phyloP scores from a whole-genome alignment of 345 rosid genomes.

The Salix viminalis region DNA sequence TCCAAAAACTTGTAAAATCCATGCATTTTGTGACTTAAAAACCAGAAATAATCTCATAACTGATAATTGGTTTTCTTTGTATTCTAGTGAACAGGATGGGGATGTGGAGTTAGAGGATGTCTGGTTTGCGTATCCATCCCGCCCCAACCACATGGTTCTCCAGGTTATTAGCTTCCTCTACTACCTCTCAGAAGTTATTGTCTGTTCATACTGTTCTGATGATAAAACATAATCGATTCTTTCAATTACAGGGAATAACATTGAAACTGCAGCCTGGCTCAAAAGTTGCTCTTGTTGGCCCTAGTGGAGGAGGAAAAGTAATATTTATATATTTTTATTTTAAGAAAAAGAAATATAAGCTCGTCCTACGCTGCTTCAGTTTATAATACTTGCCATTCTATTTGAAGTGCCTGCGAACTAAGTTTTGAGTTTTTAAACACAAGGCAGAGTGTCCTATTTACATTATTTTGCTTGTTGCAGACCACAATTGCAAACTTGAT shows the following conservation, averaged over 20 bases:
- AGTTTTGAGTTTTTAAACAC: not conserved
- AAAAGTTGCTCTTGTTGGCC: slow-evolving; percentile 94
- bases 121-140: slow-evolving; percentile 98
- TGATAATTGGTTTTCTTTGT: not conserved
- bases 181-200: too few relatives aligned
- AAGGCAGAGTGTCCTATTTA: not conserved
- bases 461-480: slow-evolving; percentile 40
- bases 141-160: slow-evolving; percentile 82
- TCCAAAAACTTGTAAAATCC: not conserved
- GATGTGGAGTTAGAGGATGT: slow-evolving; percentile 83
- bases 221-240: not conserved
- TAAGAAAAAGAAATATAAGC: not conserved
- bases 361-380: not conserved
- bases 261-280: slow-evolving; percentile 77
- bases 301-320: slow-evolving; percentile 98
- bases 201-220: not conserved
- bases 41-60: not conserved
- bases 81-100: slow-evolving; percentile 65
- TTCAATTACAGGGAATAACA: slow-evolving; percentile 68
- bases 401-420: not conserved
- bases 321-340: slow-evolving; percentile 1
- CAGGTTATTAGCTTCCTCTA: slow-evolving; percentile 44
- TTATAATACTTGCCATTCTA: not conserved
- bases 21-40: not conserved
- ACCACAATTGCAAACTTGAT: slow-evolving; percentile 89